Evolutionary conservation across 140 eudicot genomes (phyloP).

Genomic region (Anethum foeniculum): DNA sequence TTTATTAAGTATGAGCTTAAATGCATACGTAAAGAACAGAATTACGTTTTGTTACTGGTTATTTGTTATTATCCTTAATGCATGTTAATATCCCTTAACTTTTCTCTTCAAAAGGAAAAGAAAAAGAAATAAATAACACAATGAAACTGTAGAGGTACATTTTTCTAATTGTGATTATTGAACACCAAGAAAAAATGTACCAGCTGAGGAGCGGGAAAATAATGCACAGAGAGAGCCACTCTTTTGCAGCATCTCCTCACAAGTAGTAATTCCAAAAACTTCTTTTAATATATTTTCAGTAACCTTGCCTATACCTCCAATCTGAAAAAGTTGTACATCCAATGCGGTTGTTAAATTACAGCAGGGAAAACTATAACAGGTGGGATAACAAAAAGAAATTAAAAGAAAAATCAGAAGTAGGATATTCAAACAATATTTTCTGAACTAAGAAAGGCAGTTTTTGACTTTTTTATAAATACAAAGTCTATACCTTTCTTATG

Average conservation of each 20-base stretch:
- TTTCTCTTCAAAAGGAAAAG: background rate
- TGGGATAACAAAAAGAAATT: background rate
- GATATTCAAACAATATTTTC: background rate
- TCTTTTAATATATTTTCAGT: slow-evolving; percentile 74
- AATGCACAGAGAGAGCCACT: slow-evolving; percentile 64
- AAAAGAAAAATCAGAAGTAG: background rate
- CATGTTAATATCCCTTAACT: background rate
- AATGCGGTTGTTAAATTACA: slow-evolving; percentile 6
- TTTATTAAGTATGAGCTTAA: background rate
- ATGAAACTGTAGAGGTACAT: no score
- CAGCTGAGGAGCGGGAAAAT: slow-evolving; percentile 82
- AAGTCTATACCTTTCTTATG: slow-evolving; percentile 59
- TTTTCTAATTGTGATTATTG: background rate
- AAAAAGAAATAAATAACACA: background rate
- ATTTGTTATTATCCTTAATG: background rate
- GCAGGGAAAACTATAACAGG: background rate
- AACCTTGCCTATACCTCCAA: slow-evolving; percentile 96
- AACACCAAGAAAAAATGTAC: slow-evolving; percentile 24
- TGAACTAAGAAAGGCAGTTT: background rate
- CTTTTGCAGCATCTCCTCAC: slow-evolving; percentile 77
- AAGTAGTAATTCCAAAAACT: slow-evolving; percentile 65
- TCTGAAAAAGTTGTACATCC: slow-evolving; percentile 37
- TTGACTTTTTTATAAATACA: background rate
- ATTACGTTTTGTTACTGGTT: background rate
- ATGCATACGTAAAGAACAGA: background rate